These are phyloP conservation scores for Microcera coccophila DNA, from an alignment of 2,329 filamentous ascomycete genomes.

Conservation along the genomic window DNA sequence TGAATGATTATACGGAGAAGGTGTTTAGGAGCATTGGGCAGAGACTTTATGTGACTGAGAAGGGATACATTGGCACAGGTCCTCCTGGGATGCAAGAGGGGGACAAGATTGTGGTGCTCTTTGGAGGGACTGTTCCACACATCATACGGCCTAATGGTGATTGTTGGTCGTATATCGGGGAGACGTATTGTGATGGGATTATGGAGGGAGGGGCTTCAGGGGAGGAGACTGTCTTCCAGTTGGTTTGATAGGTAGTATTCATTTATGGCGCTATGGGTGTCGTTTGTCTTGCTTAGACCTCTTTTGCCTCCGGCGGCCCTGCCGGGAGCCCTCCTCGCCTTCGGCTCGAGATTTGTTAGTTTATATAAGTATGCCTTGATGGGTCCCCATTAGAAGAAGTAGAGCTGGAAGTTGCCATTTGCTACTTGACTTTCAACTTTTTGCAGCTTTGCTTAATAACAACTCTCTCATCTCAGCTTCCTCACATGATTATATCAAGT, in stretches of 20 bases:
- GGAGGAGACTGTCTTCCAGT: constrained; percentile 1
- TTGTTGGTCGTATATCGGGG: constrained; percentile 28
- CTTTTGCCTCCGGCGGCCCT: no score
- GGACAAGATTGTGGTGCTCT: constrained; percentile 27
- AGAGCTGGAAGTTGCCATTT: no score
- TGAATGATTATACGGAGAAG: constrained; percentile 11
- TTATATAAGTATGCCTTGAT: no score
- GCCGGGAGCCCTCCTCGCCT: no score
- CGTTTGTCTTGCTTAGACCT: no score
- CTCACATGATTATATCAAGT: no score
- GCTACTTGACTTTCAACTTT: no score
- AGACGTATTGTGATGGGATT: constrained; percentile 33
- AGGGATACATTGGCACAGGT: constrained; percentile 29
- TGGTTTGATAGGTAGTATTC: constrained; percentile 3
- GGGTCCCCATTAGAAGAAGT: no score
- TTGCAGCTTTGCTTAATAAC: no score
- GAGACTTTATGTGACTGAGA: constrained; percentile 27
- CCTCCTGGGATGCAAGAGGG: constrained; percentile 19
- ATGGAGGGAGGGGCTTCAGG: constrained; percentile 31
- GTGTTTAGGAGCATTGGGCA: constrained; percentile 17
- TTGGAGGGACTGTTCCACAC: constrained; percentile 28
- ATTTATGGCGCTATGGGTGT: no score
- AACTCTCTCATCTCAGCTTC: no score
- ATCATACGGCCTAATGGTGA: constrained; percentile 17
- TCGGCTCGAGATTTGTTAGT: no score